Evolutionary conservation across 1,139 yeast species (phyloP), one percentile per base, ranked within the genome.

Genomic region (Suhomyces anneliseae): DNA sequence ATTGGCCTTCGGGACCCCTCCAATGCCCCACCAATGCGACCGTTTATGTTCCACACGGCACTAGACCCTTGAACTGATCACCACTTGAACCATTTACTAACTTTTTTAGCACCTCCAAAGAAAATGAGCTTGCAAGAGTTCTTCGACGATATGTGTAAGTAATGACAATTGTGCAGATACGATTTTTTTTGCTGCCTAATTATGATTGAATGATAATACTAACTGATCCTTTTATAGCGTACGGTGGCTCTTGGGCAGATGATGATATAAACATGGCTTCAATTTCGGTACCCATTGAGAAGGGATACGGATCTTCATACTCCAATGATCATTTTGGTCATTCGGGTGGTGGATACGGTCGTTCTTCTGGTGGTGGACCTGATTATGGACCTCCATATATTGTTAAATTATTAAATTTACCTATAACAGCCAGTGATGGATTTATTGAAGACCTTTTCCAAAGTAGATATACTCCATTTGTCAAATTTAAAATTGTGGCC

Each of bases 221-320:
- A 47, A 47, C 52, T 2, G 9, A 12, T 19, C 6, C 32, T 9
- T 29, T 11, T 29, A 12, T 34, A 56, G 60, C 58, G 38, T 55
- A 58, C 54, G 83, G 82, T 47, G 85, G 86, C 47, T 80, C 87
- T 38, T 86, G 93, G 90, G 92, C 90, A 39, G 92, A 85, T 58
- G 85, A 82, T 50, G 90, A 85, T 54, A 78, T 86, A 47, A 90
- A 85, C 66, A 73, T 84, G 68, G 76, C 83, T 48, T 81, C 86
- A 38, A 81, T 83, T 48, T 76, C 81, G 34, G 84, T 82, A 34
- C 85, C 85, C n/a, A 72, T 71, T 36, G 59, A 54, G 34, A 48
- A 54, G 10, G 38, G 49, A 11, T 47, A 47, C 31, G 46, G 44
- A 11, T 40, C 45, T 14, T 36, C 42, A 12, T 41, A 42, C 35